phyloP scores from a whole-genome alignment of 148 eudicot genomes.

The Suaeda aralocaspica region DNA sequence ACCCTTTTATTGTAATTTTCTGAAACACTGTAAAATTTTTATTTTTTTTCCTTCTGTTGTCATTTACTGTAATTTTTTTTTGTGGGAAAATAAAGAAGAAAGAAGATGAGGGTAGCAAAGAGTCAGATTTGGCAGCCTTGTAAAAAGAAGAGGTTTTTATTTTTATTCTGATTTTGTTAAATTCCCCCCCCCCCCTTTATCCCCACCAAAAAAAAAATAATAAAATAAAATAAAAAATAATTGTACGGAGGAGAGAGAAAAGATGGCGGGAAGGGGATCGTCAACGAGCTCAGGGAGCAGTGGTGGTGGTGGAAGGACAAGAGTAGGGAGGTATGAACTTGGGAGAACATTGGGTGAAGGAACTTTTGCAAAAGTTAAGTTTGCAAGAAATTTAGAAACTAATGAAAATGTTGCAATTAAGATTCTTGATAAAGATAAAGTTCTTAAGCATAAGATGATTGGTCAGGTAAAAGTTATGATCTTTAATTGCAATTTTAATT shows the following conservation, averaged over 20 bases:
- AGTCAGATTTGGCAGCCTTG: slow-evolving; percentile 53
- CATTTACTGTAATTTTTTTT: too few species aligned
- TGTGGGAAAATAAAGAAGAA: too few species aligned
- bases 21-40: background rate
- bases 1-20: background rate
- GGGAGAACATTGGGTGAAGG: slow-evolving; percentile 52
- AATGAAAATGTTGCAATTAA: slow-evolving; percentile 47
- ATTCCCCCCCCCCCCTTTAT: background rate
- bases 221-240: background rate
- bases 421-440: slow-evolving; percentile 47
- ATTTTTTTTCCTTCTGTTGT: too few species aligned
- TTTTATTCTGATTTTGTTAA: background rate
- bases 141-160: slow-evolving; percentile 45
- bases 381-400: slow-evolving; percentile 41
- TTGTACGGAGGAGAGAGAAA: background rate
- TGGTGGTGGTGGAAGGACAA: slow-evolving; percentile 25
- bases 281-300: slow-evolving; percentile 4
- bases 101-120: slow-evolving; percentile 41
- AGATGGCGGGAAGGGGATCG: slow-evolving; percentile 31
- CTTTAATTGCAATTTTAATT: too few species aligned
- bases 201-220: background rate
- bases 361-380: slow-evolving; percentile 49
- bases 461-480: slow-evolving; percentile 70
- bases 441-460: slow-evolving; percentile 68
- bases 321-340: slow-evolving; percentile 45